These are phyloP conservation scores for Vaccinium corymbosum DNA, from an alignment of 148 eudicot species.

Conservation along the genomic window DNA sequence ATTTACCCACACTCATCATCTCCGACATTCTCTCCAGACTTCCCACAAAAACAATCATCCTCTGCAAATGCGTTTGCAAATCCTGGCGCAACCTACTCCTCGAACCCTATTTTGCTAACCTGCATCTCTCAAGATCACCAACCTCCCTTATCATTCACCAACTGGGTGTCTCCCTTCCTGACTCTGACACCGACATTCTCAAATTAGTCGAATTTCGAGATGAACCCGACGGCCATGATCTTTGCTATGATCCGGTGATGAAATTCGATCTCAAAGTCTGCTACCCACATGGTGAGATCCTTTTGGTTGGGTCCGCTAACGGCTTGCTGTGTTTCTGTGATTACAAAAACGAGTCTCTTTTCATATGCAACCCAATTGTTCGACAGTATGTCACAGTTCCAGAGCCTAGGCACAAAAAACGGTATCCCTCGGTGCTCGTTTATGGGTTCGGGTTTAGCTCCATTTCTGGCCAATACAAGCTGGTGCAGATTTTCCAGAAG, in stretches of 20 bases:
- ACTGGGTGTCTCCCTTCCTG: background rate
- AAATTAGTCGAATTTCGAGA: background rate
- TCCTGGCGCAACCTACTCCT: background rate
- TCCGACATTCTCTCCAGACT: conserved; percentile 1
- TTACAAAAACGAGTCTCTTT: background rate
- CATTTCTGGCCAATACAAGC: conserved; percentile 6
- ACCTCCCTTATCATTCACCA: background rate
- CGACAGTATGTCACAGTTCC: background rate
- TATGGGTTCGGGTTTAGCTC: conserved; percentile 7
- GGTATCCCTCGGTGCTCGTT: background rate
- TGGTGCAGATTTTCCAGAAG: background rate
- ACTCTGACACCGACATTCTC: background rate
- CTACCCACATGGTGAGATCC: background rate
- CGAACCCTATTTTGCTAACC: background rate
- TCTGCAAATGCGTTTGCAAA: background rate
- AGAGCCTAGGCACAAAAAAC: background rate
- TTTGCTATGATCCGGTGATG: background rate
- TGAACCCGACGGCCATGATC: background rate
- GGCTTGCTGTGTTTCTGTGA: conserved; percentile 6
- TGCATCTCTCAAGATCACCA: background rate
- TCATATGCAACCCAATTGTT: conserved; percentile 3
- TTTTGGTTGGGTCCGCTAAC: conserved; percentile 6
- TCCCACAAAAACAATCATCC: background rate
- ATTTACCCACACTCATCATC: background rate
- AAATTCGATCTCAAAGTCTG: background rate